These are phyloP conservation scores for Venturia carpophila DNA, from an alignment of 2,329 filamentous ascomycete species.

Conservation along the genomic window DNA sequence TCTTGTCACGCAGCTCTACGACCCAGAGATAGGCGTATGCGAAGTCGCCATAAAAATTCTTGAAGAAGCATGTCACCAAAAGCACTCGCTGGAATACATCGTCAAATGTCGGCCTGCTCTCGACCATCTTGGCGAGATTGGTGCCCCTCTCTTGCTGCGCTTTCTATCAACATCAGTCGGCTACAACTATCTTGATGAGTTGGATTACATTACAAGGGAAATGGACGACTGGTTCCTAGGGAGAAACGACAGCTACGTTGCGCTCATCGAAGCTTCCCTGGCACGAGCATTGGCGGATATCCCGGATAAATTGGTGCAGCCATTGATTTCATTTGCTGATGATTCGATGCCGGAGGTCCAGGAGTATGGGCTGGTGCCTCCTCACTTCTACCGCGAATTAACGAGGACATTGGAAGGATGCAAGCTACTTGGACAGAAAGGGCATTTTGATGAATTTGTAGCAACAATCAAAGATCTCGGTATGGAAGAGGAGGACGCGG, in stretches of 20 bases:
- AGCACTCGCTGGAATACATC: conserved; percentile 85
- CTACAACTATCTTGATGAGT: conserved; percentile 91
- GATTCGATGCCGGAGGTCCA: conserved; percentile 38
- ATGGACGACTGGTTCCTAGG: conserved; percentile 99
- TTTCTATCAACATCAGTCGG: conserved; percentile 95
- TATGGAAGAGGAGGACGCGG: conserved; percentile 74
- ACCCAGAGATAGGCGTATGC: conserved; percentile 94
- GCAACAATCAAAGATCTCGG: conserved; percentile 81
- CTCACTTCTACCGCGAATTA: conserved; percentile 94
- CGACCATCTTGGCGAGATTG: conserved; percentile 93
- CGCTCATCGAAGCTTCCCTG: conserved; percentile 89
- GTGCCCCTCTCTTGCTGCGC: conserved; percentile 80
- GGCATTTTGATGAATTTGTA: conserved; percentile 91
- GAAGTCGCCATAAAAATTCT: conserved; percentile 94
- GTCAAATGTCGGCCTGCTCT: conserved; percentile 91
- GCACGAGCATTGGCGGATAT: conserved; percentile 68
- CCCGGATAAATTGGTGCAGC: conserved; percentile 37
- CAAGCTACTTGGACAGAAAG: conserved; percentile 79
- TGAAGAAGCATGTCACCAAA: conserved; percentile 93
- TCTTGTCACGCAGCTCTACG: conserved; percentile 96
- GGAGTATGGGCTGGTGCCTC: conserved; percentile 63
- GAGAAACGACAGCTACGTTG: conserved; percentile 92
- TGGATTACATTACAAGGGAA: conserved; percentile 98
- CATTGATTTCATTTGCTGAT: conserved; percentile 31
- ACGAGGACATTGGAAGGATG: conserved; percentile 91